Conservation (phyloP, 2,329 filamentous ascomycete genomes). For the Penicillium palitans region DNA sequence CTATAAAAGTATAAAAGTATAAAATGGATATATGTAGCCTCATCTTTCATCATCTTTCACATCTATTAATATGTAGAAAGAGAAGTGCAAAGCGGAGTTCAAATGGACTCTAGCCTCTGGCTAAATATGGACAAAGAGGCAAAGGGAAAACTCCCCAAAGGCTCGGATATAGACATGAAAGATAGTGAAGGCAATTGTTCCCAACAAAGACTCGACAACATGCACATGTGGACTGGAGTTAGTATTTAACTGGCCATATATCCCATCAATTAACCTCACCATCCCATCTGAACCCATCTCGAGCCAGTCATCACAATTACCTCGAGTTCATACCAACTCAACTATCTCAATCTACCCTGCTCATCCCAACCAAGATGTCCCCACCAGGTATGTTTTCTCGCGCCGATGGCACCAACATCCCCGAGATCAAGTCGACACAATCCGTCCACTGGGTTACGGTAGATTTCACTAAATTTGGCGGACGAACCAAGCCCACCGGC, state of each 20-base stretch:
- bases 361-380: neutral
- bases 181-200: neutral
- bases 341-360: neutral
- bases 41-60: neutral
- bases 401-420: neutral
- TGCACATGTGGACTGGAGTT: neutral
- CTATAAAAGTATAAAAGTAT: neutral
- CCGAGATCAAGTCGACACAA: neutral
- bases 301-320: neutral
- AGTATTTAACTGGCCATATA: neutral
- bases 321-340: neutral
- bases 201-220: neutral
- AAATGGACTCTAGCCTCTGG: neutral
- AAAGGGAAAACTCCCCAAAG: neutral
- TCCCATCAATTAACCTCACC: neutral
- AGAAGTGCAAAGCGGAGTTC: neutral
- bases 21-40: neutral
- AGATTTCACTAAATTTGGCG: neutral
- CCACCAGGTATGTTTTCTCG: slow-evolving; percentile 4
- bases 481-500: neutral
- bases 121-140: neutral
- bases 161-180: neutral
- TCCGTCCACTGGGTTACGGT: slow-evolving; percentile 4
- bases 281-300: neutral
- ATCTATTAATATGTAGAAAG: neutral